Base-by-base conservation (phyloP, 306 rosid genomes). In the Glycine latifolia region DNA sequence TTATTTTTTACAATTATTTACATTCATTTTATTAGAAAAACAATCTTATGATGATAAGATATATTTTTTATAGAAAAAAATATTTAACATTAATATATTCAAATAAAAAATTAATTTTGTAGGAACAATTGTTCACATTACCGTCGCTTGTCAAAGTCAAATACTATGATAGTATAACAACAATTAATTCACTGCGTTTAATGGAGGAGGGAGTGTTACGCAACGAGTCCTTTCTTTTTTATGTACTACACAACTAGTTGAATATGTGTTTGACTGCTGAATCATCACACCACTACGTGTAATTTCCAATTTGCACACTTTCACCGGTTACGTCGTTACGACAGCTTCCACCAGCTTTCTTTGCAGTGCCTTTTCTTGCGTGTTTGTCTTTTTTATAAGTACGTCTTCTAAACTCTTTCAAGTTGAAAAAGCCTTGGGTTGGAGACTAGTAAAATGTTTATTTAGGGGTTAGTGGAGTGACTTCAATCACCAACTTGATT, bases 291-390 rank as follows among this genome's bases (percentile, higher is more conserved):
- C 31, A 26, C 31, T 26, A 26, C 1, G 2, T 26, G 31, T 73
- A 35, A n/a, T 50, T 26, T 66, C 15, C 13, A 71, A 50, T 12
- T 71, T 71, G 61, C 62, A 75, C 67, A 55, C 31, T 39, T 74
- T 41, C 12, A 55, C 10, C 7, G 41, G 43, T 15, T 39, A 3
- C 2, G 13, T 37, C 71, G 43, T 15, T 39, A 3, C 2, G 13
- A 65, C 71, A 65, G 26, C 48, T 65, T 37, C 62, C 10, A 56
- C 62, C 62, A 26, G 1, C 62, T 16, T 39, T 58, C 10, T 35
- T 13, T 7, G 47, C 48, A 2, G 4, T 31, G 44, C 16, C 6
- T 35, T 10, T 62, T 35, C 17, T 12, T 12, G 16, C 5, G 46
- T 12, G 0, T 39, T 65, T 67, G 72, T 67, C 50, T 67, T 67